Evolutionary conservation across 208 protist species (phyloP), one percentile per base, ranked within the genome.

Genomic region (Blastocrithidia nonstop): DNA sequence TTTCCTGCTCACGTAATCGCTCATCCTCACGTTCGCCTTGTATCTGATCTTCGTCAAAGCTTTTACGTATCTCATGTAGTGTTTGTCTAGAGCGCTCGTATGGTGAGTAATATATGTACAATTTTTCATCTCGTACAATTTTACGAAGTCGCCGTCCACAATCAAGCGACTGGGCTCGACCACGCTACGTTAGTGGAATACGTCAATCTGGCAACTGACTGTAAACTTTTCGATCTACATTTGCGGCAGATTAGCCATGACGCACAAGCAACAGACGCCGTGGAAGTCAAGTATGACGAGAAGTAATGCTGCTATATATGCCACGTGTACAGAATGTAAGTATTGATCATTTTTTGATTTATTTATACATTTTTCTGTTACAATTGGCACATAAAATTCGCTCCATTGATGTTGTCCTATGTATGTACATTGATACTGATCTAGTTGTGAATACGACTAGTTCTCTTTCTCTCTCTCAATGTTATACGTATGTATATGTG

Each of bases 1-100:
- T 95, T 47, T 96, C 87, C 67, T 95, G 90, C 73, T 96, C 90
- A 0, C 86, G 70, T 54, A 96, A 51, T 15, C 88, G 70, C 62
- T 94, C 88, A 33, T 96, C 90, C 66, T 95, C 85, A 24, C 77
- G 71, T 62, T 88, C 81, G 26, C 79, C 79, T 21, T 81, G 71
- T 23, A 91, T 71, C 42, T 89, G 77, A 11, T 54, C 46, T 17
- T 61, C 61, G 19, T 57, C 47, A 13, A 89, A 54, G 51, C 68
- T 81, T 45, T 71, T 72, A 2, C 76, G 72, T 9, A 89, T 78
- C 45, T 87, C 71, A n/a, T 68, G 62, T 22, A 92, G 54, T 7
- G 91, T 95, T 55, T 95, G 71, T 32, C 67, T 61, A 23, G 86
- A 75, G 28, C 91, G 81, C 2, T 50, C 33, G 57, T 90, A 95